Evolutionary conservation across 805 yeast genomes (phyloP), one percentile per base, ranked within the genome.

Genomic region (Alloascoidea hylecoeti): DNA sequence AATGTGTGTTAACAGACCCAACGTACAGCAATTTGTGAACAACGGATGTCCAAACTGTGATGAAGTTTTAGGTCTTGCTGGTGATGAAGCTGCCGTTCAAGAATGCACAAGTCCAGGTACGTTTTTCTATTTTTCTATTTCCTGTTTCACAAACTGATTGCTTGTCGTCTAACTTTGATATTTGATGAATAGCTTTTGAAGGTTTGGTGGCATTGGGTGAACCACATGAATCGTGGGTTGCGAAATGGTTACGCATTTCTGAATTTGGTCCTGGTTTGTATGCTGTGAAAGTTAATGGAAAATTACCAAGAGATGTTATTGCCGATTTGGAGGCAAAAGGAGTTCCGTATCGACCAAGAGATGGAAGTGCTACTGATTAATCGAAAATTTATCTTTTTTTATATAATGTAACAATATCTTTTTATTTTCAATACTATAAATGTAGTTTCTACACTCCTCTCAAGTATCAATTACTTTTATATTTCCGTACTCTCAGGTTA

Each of bases 21-120:
- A 38, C 35, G 4, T 40, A 4, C 44, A 62, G 69, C 70, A 68
- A 50, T 92, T 92, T 55, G 73, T 81, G 37, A 77, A 76, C 41
- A 74, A 74, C 15, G 97, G 97, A 4, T 89, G 98, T 58, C 97
- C 98, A 12, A 89, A 89, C 65, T 89, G 98, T 61, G 97, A 85
- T 51, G 76, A 88, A 38, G 74, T 89, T 18, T 68, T 89, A 50
- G 86, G 81, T 46, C 75, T 70, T 50, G 70, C 68, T 36, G 79
- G 75, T 50, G 96, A 92, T 50, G 94, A 86, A 38, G 75, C 80
- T 15, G 72, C 84, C 28, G 81, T 82, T 37, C 80, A 78, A 52
- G 95, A 86, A 52, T 85, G 95, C 57, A 92, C 97, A 4, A 85
- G 96, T 15, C 97, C 97, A 32, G 75, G 60, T 56, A 48, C 39